Evolutionary conservation across 2,329 filamentous ascomycete species (phyloP), one percentile per base, ranked within the genome.

Genomic region (Cladosporium sp.): DNA sequence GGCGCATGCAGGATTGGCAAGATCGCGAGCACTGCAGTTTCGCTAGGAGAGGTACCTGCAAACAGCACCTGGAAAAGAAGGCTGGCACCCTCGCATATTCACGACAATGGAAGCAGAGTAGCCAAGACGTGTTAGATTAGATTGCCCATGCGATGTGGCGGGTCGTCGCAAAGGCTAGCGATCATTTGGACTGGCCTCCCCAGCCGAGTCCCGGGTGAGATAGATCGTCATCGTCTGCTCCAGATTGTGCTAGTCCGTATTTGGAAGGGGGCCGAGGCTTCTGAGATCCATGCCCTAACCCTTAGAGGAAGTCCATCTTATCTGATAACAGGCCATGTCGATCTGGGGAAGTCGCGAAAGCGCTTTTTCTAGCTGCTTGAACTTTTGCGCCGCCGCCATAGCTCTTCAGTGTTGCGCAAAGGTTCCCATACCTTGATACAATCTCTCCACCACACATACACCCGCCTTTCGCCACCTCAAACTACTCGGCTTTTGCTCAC

Each of bases 331-430:
- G 48, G 6, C 30, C 60, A 46, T 61, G 53, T 36, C 36, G 65
- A 64, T 66, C 60, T 64, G 65, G 39, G 39, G 39, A 46, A 46
- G 3, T 21, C 39, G 39, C 39, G 39, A 46, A 46, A 46, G 39
- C 39, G 39, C 39, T 46, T 46, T 46, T 46, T 46, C 39, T 46
- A 46, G 39, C 39, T 46, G 51, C 51, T 30, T 26, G 49, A 53
- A 53, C 49, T 53, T 53, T 53, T 53, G 49, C 23, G 23, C 23
- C 39, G n/a, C 21, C 36, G 51, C 51, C 26, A 54, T 28, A 54
- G 51, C 51, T 54, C 51, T 54, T 54, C 26, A 21, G 49, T 28
- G 26, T 30, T 53, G 49, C 49, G 49, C 49, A 30, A 53, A 25
- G n/a, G 56, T 25, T 8, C 56, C 16, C 32, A 25, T 26, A 56